A percentile compares a stretch with the other conserved stretches of the same genome.
phyloP scores from a whole-genome alignment of 805 yeast genomes.

The Saccharomycopsis sp. region DNA sequence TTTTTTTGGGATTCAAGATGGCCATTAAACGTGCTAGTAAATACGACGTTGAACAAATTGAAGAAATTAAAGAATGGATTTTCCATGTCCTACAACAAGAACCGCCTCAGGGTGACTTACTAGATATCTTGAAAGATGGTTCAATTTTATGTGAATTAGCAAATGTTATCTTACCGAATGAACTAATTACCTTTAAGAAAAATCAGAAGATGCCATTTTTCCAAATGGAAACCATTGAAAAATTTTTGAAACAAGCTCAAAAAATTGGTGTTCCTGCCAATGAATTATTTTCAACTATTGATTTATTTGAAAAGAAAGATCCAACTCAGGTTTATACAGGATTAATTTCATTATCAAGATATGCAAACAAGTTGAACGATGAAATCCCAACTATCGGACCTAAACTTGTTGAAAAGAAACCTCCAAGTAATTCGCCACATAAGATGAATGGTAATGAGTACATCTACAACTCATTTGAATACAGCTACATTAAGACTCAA shows the following conservation, averaged over 20 bases:
- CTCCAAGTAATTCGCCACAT: constrained; percentile 8
- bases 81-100: constrained; percentile 31
- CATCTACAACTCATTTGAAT: constrained; percentile 20
- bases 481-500: constrained; percentile 19
- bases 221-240: constrained; percentile 76
- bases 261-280: constrained; percentile 68
- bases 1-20: constrained; percentile 23
- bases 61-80: constrained; percentile 51
- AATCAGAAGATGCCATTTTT: constrained; percentile 65
- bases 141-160: constrained; percentile 42
- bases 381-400: constrained; percentile 53
- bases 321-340: constrained; percentile 75
- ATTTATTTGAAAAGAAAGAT: constrained; percentile 64
- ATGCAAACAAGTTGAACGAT: constrained; percentile 51
- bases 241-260: constrained; percentile 58
- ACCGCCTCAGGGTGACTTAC: constrained; percentile 37
- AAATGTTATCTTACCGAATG: constrained; percentile 33
- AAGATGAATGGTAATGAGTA: constrained; percentile 17
- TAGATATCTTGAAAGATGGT: constrained; percentile 59
- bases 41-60: constrained; percentile 35
- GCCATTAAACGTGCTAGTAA: constrained; percentile 37
- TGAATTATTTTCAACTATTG: constrained; percentile 74
- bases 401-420: constrained; percentile 32
- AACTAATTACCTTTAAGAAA: constrained; percentile 42
- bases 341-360: constrained; percentile 64